phyloP scores from a whole-genome alignment of 495 filamentous ascomycete genomes.

The Thermochaetoides thermophila region DNA sequence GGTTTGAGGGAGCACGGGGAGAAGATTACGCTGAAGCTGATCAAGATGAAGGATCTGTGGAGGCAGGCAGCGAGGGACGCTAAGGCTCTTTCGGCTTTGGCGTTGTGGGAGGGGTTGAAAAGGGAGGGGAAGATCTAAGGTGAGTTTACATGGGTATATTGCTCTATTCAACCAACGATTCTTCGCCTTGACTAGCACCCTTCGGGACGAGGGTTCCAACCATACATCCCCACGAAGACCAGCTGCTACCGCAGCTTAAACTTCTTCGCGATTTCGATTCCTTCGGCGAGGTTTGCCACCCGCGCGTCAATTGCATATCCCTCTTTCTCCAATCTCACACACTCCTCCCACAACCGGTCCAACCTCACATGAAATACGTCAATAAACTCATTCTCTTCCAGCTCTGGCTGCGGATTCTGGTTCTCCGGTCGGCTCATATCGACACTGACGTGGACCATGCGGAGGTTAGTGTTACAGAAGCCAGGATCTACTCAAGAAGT shows the following conservation, averaged over 20 bases:
- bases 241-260: conserved; percentile 21
- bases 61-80: conserved; percentile 59
- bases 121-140: conserved; percentile 49
- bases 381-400: conserved; percentile 86
- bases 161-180: neutral
- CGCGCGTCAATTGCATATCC: conserved; percentile 79
- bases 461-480: conserved; percentile 80
- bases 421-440: conserved; percentile 61
- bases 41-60: conserved; percentile 62
- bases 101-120: conserved; percentile 59
- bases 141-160: conserved; percentile 38
- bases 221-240: too few species aligned
- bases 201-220: too few species aligned
- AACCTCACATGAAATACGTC: conserved; percentile 66
- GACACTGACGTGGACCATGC: conserved; percentile 67
- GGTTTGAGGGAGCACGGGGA: conserved; percentile 66
- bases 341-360: conserved; percentile 47
- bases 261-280: conserved; percentile 61
- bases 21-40: conserved; percentile 64
- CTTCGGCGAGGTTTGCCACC: conserved; percentile 72
- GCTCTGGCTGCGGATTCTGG: conserved; percentile 48
- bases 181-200: neutral
- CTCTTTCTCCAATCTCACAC: conserved; percentile 50
- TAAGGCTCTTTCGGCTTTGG: conserved; percentile 64
- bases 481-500: conserved; percentile 35